These are phyloP conservation scores for Dactylonectria estremocensis DNA, from an alignment of 2,329 filamentous ascomycete genomes.

Conservation along the genomic window DNA sequence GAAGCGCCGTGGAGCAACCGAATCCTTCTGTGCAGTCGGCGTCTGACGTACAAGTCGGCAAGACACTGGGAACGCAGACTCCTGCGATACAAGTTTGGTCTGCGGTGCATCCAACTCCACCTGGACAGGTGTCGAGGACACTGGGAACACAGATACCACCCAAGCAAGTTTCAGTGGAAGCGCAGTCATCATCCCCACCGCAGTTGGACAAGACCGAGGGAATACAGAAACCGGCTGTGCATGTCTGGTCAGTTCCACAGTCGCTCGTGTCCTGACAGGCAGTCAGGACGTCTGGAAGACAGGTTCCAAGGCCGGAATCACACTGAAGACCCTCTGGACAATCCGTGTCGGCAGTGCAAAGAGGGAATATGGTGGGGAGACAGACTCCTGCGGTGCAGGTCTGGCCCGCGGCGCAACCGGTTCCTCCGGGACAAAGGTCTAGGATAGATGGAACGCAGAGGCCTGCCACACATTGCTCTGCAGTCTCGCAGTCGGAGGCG, in stretches of 20 bases:
- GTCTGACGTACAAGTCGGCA: not conserved
- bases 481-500: not conserved
- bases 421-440: not conserved
- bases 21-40: not conserved
- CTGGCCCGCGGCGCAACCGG: not conserved
- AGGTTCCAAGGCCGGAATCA: not conserved
- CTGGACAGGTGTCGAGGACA: conserved; percentile 10
- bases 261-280: not conserved
- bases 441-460: conserved; percentile 5
- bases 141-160: not conserved
- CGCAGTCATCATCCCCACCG: no score
- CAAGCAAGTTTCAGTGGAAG: not conserved
- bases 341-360: not conserved
- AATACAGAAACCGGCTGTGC: conserved; percentile 1
- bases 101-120: not conserved
- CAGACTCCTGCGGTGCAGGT: conserved; percentile 2
- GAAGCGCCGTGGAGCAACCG: not conserved
- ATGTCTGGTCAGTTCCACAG: conserved; percentile 1
- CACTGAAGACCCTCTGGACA: not conserved
- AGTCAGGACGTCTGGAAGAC: not conserved
- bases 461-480: not conserved
- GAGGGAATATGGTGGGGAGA: not conserved
- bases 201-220: not conserved
- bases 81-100: conserved; percentile 13
- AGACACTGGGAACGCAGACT: conserved; percentile 1